Evolutionary conservation across 1,284 basidiomycete genomes (phyloP).

Genomic region (Mycosarcoma mackinlayi): DNA sequence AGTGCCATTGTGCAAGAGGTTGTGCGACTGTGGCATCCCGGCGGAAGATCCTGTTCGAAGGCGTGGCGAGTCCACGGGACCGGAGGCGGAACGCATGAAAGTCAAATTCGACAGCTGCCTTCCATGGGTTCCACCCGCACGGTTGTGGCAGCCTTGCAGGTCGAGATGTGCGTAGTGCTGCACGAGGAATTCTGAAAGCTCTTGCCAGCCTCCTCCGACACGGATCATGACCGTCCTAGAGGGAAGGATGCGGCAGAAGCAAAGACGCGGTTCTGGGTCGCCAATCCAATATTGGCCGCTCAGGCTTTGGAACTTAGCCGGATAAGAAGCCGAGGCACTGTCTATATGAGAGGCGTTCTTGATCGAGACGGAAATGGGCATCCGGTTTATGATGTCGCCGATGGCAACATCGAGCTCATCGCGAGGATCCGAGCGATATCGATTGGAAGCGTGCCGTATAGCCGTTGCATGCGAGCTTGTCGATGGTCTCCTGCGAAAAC

Average conservation of each 20-base stretch:
- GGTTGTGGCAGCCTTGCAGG: background rate
- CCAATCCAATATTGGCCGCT: conserved; percentile 64
- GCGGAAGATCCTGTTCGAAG: conserved; percentile 14
- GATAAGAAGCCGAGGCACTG: background rate
- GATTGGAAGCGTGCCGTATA: conserved; percentile 38
- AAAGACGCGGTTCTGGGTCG: conserved; percentile 60
- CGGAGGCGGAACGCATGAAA: conserved; percentile 41
- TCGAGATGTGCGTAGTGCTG: conserved; percentile 47
- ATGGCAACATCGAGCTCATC: conserved; percentile 91
- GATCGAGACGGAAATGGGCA: conserved; percentile 73
- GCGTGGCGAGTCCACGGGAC: conserved; percentile 16
- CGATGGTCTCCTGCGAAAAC: conserved; percentile 4
- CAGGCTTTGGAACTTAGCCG: conserved; percentile 24
- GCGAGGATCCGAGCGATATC: conserved; percentile 84
- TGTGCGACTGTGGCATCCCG: conserved; percentile 8
- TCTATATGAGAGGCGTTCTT: conserved; percentile 13
- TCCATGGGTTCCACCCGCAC: background rate
- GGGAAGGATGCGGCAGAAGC: conserved; percentile 64
- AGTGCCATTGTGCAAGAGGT: background rate
- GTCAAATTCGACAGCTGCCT: background rate
- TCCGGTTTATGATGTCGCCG: conserved; percentile 85
- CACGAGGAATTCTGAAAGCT: conserved; percentile 58
- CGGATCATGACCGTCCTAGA: conserved; percentile 66
- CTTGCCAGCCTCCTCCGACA: conserved; percentile 67
- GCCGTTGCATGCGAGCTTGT: conserved; percentile 6